Evolutionary conservation across 305 asterid genomes (phyloP), one percentile per base, ranked within the genome.

Genomic region (Fraxinus greggii): DNA sequence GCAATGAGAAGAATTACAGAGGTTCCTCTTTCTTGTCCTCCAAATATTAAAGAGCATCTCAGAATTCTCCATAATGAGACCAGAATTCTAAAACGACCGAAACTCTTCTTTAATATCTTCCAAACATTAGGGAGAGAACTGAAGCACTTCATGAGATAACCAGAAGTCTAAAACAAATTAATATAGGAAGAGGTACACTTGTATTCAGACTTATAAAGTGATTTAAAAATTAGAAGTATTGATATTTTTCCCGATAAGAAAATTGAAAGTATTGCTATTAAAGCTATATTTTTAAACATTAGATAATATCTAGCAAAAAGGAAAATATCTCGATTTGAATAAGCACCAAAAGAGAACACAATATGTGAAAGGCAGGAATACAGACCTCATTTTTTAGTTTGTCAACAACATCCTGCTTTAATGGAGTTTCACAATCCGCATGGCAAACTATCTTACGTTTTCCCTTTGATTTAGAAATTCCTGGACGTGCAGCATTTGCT

Each of bases 361-460:
- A 33, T n/a, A 51, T 69, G 29, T 24, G 29, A 75, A 82, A 73
- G 73, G 77, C 74, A 84, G 81, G 65, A 82, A 77, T 74, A 72
- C 67, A 80, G 56, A 95, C 98, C 97, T 89, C 90, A 82, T 90
- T 93, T 85, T 90, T 90, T 72, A 81, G 91, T 79, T 80, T 79
- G 85, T 88, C 88, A 72, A 75, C 86, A 85, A 63, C 80, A 84
- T 84, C 85, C 84, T 80, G 80, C 77, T 85, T 84, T 21, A 79
- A 36, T 24, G 76, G 80, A 83, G 85, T 32, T 79, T 83, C 83
- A 78, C 92, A 83, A 78, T 86, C 80, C 84, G 85, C 87, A 40
- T 31, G 75, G 79, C 80, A 86, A 78, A 83, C 76, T 75, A 83
- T 70, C 86, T 90, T 92, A 61, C 48, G 77, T 80, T 89, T 91